Evolutionary conservation across 495 filamentous ascomycete species (phyloP).

Genomic region (Poronia punctata): DNA sequence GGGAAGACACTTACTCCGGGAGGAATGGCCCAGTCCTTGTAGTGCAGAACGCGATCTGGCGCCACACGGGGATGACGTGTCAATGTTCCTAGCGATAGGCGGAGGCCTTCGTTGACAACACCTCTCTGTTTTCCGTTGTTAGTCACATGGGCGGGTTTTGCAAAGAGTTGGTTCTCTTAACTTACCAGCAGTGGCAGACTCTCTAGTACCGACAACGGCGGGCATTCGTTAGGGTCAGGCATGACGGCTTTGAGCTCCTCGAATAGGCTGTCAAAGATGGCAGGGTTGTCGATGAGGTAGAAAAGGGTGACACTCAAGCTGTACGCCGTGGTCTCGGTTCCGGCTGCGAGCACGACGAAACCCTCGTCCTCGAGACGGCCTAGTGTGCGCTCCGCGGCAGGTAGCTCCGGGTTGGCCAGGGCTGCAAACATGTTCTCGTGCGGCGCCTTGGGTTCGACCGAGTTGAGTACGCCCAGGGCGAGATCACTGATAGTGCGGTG

Average conservation of each 20-base stretch:
- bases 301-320: constrained; percentile 14
- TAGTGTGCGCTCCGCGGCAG: neutral
- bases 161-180: neutral
- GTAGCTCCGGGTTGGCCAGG: neutral
- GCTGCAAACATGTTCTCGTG: constrained; percentile 1
- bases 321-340: constrained; percentile 21
- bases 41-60: neutral
- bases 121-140: too few relatives aligned
- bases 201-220: neutral
- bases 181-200: neutral
- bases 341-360: constrained; percentile 17
- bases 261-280: neutral
- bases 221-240: neutral
- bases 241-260: neutral
- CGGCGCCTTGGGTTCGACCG: neutral
- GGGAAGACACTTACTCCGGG: constrained; percentile 1
- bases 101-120: constrained; percentile 1
- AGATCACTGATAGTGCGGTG: too few relatives aligned
- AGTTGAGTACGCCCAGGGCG: too few relatives aligned
- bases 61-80: constrained; percentile 1
- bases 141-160: too few relatives aligned
- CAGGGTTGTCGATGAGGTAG: constrained; percentile 23
- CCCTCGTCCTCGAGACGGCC: constrained; percentile 18
- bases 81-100: neutral
- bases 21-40: constrained; percentile 3